Conservation (phyloP, 768 basidiomycete genomes). For the Terana coerulea region DNA sequence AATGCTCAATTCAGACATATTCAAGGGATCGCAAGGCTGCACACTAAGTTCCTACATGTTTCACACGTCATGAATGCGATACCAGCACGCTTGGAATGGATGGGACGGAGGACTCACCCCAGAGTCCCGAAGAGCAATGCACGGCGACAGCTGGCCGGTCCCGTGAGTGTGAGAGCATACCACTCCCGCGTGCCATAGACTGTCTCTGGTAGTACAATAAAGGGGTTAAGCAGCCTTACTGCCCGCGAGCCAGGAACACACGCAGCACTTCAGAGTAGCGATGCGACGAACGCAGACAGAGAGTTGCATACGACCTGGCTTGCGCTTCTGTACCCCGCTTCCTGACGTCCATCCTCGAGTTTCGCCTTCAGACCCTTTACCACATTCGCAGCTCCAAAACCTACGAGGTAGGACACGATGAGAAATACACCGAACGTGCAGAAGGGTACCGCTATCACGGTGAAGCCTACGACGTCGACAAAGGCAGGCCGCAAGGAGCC, state of each 20-base stretch:
- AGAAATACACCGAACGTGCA: conserved; percentile 62
- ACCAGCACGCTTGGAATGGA: too few species aligned
- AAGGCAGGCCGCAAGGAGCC: conserved; percentile 75
- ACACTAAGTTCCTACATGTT: conserved; percentile 70
- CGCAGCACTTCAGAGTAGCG: conserved; percentile 59
- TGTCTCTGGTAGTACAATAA: conserved; percentile 14
- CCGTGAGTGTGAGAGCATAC: conserved; percentile 56
- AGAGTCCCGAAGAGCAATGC: conserved; percentile 58
- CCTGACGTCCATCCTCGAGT: conserved; percentile 76
- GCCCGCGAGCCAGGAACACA: conserved; percentile 43
- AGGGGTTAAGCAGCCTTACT: conserved; percentile 14
- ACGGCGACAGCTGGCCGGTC: conserved; percentile 53
- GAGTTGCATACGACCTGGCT: conserved; percentile 87
- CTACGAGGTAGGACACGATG: conserved; percentile 75
- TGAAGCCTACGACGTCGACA: conserved; percentile 68
- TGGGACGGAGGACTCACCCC: conserved; percentile 50
- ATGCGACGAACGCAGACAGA: conserved; percentile 55
- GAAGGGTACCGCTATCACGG: conserved; percentile 65
- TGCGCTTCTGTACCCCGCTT: conserved; percentile 68
- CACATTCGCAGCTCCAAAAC: conserved; percentile 83
- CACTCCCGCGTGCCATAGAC: conserved; percentile 44
- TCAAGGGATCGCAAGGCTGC: conserved; percentile 87
- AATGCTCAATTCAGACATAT: conserved; percentile 90
- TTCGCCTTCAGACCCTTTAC: conserved; percentile 71
- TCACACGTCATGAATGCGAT: not conserved